Evolutionary conservation across 2,329 filamentous ascomycete genomes (phyloP).

Genomic region (Elsinoe fawcettii): DNA sequence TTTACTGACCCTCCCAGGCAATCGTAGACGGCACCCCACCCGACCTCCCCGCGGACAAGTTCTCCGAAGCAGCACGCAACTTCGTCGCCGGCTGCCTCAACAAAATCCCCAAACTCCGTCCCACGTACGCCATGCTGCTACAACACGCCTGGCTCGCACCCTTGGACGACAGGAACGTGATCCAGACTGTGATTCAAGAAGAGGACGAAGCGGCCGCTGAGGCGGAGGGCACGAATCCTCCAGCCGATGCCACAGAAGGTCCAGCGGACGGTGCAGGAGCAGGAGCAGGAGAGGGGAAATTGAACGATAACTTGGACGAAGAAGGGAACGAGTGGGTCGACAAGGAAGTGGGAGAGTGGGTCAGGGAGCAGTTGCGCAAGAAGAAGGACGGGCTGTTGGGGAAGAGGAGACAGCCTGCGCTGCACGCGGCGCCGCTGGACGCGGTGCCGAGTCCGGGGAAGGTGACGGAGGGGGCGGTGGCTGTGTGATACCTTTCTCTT

Average conservation of each 20-base stretch:
- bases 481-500: neutral
- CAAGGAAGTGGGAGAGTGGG: slow-evolving; percentile 80
- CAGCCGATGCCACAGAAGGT: slow-evolving; percentile 27
- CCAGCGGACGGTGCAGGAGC: no score
- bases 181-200: slow-evolving; percentile 63
- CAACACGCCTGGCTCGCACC: slow-evolving; percentile 80
- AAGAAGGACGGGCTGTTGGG: slow-evolving; percentile 53
- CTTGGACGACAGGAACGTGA: slow-evolving; percentile 64
- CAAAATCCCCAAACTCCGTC: slow-evolving; percentile 85
- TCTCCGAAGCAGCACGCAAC: slow-evolving; percentile 69
- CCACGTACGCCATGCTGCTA: slow-evolving; percentile 84
- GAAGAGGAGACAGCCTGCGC: slow-evolving; percentile 60
- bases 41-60: slow-evolving; percentile 69
- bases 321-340: slow-evolving; percentile 49
- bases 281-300: slow-evolving; percentile 24
- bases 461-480: slow-evolving; percentile 15
- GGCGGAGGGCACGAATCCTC: slow-evolving; percentile 16
- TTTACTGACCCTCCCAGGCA: slow-evolving; percentile 50
- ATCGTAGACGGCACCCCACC: slow-evolving; percentile 98
- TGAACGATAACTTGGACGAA: slow-evolving; percentile 30
- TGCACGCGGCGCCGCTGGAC: slow-evolving; percentile 82
- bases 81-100: slow-evolving; percentile 88
- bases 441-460: slow-evolving; percentile 43
- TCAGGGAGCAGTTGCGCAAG: slow-evolving; percentile 60
- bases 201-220: slow-evolving; percentile 47